A percentile compares a stretch with the other conserved stretches of the same genome.
These are phyloP conservation scores for Lolium multiflorum DNA, from an alignment of 176 grass and related monocot species.

Conservation along the genomic window DNA sequence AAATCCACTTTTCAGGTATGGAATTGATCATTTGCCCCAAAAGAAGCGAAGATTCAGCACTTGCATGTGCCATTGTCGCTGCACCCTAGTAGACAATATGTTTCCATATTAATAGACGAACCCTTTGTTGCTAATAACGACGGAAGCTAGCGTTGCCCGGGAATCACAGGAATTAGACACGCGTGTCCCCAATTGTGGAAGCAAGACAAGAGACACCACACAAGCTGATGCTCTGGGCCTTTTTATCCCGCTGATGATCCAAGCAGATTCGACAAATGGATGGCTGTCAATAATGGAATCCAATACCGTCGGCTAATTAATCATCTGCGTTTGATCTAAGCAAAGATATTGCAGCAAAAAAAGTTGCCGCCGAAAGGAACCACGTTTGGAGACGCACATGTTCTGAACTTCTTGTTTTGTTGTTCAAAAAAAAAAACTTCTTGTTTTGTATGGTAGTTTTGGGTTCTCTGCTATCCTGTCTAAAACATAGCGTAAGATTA, in stretches of 20 bases:
- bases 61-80: constrained; percentile 41
- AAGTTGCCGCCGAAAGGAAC: constrained; percentile 29
- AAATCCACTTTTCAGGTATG: neutral
- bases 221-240: constrained; percentile 41
- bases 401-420: neutral
- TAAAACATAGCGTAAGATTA: neutral
- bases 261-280: constrained; percentile 42
- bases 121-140: constrained; percentile 24
- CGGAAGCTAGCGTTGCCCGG: constrained; percentile 23
- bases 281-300: constrained; percentile 44
- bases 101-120: constrained; percentile 20
- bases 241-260: constrained; percentile 10
- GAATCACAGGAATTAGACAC: constrained; percentile 35
- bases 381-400: neutral
- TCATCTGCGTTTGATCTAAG: constrained; percentile 43
- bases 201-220: constrained; percentile 34
- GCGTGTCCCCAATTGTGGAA: constrained; percentile 36
- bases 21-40: constrained; percentile 20
- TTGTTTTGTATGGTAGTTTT: neutral
- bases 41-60: constrained; percentile 14
- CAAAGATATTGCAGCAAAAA: constrained; percentile 30
- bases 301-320: constrained; percentile 30
- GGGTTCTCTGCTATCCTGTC: neutral
- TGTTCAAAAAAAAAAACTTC: neutral
- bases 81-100: neutral